These are phyloP conservation scores for Chlorella variabilis DNA, from an alignment of 163 green algal species.

Conservation along the genomic window DNA sequence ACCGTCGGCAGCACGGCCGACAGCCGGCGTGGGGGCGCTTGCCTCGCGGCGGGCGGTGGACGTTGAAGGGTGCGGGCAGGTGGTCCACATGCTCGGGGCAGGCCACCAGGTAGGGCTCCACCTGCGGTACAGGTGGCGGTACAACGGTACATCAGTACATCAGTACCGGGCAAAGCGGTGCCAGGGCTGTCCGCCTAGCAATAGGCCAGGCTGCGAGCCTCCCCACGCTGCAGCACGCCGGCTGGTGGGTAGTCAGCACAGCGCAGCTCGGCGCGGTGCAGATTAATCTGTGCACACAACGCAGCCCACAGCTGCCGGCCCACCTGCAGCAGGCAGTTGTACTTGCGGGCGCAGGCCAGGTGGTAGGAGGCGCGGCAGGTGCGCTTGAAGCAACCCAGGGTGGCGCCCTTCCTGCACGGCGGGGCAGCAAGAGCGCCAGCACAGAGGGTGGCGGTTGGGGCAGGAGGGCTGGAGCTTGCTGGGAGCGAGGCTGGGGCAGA, in stretches of 20 bases:
- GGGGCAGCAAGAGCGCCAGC: background rate
- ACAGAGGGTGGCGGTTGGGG: background rate
- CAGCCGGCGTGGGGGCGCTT: too few species aligned
- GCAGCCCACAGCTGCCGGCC: too few species aligned
- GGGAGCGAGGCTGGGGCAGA: too few species aligned
- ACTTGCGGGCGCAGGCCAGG: conserved; percentile 58
- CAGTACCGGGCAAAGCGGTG: background rate
- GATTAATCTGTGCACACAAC: too few species aligned
- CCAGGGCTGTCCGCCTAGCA: too few species aligned
- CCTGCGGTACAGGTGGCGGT: background rate
- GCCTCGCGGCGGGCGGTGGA: too few species aligned
- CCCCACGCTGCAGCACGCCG: too few species aligned
- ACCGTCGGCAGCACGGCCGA: too few species aligned
- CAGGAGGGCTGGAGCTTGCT: too few species aligned
- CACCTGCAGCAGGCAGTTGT: conserved; percentile 54
- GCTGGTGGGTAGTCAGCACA: too few species aligned
- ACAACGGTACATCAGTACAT: background rate
- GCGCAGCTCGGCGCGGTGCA: too few species aligned
- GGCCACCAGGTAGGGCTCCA: conserved; percentile 49
- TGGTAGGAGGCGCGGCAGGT: conserved; percentile 64
- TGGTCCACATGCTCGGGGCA: conserved; percentile 52
- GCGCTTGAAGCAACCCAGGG: conserved; percentile 63
- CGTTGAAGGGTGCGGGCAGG: conserved; percentile 23
- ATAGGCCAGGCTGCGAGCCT: too few species aligned
- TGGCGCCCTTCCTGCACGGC: conserved; percentile 59